A percentile compares a stretch with the other conserved stretches of the same genome.
Evolutionary conservation across 2,329 filamentous ascomycete genomes (phyloP).

Genomic region (Cladophialophora chaetospira): DNA sequence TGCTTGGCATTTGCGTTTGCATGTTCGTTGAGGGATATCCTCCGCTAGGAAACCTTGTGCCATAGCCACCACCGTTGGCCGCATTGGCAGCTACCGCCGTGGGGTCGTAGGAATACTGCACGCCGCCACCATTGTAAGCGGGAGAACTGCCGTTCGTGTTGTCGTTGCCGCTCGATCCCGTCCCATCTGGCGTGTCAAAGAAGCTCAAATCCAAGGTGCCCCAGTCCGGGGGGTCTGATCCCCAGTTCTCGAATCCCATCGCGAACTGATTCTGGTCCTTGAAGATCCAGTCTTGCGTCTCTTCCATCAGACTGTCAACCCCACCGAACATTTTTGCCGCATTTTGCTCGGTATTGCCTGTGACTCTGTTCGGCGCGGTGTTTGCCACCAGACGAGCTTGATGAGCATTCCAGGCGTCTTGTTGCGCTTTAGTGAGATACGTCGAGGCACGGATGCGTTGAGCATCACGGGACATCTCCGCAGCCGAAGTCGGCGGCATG

Average conservation of each 20-base stretch:
- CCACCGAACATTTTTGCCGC: slow-evolving; percentile 60
- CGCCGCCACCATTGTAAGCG: slow-evolving; percentile 4
- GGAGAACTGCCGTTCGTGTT: slow-evolving; percentile 24
- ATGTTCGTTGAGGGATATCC: neutral
- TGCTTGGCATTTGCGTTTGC: neutral
- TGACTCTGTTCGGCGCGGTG: slow-evolving; percentile 33
- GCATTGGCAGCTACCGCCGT: neutral
- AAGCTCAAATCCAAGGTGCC: slow-evolving; percentile 24
- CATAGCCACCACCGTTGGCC: neutral
- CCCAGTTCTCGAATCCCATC: slow-evolving; percentile 65
- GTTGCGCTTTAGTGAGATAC: slow-evolving; percentile 34
- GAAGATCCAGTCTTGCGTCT: slow-evolving; percentile 67
- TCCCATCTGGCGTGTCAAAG: slow-evolving; percentile 21
- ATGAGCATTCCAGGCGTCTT: slow-evolving; percentile 40
- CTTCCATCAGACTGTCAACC: slow-evolving; percentile 62
- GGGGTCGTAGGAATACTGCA: slow-evolving; percentile 13
- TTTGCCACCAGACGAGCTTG: slow-evolving; percentile 32
- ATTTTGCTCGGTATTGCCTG: slow-evolving; percentile 41
- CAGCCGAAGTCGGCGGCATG: slow-evolving; percentile 34
- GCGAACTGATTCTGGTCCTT: slow-evolving; percentile 64
- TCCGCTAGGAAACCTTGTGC: neutral
- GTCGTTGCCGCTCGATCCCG: neutral
- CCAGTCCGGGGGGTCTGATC: slow-evolving; percentile 32
- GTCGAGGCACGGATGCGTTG: slow-evolving; percentile 26
- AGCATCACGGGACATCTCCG: slow-evolving; percentile 30